A percentile compares a stretch with the other conserved stretches of the same genome.
Conservation (phyloP, 805 yeast species). For the Wickerhamiella alocasiicola region DNA sequence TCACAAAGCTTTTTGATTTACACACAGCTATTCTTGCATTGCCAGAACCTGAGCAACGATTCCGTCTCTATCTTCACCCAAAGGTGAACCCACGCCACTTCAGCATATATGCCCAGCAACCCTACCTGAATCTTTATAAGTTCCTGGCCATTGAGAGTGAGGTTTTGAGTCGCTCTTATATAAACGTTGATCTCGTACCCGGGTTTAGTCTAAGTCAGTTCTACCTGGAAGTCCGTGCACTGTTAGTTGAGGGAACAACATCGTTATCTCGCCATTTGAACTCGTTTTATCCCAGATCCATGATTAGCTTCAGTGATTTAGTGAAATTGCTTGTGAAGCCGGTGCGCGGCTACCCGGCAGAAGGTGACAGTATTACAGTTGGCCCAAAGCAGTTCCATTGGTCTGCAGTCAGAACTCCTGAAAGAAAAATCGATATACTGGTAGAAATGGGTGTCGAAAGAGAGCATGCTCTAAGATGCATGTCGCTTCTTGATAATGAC, state of each 20-base stretch:
- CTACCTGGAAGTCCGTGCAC: not conserved
- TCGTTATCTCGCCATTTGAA: not conserved
- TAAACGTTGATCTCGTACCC: not conserved
- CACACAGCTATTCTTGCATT: not conserved
- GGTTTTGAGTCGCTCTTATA: constrained; percentile 1
- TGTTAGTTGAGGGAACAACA: not conserved
- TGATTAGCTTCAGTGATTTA: not conserved
- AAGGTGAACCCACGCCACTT: not conserved
- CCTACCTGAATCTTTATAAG: not conserved
- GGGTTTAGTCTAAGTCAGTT: constrained; percentile 1
- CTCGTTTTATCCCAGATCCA: not conserved
- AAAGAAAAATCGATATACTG: not conserved
- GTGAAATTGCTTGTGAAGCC: not conserved
- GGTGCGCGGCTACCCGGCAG: not conserved
- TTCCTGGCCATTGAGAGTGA: not conserved
- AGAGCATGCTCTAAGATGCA: not conserved
- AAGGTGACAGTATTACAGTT: not conserved
- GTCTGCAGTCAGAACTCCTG: not conserved
- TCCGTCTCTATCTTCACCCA: constrained; percentile 1
- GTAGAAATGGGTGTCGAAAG: not conserved
- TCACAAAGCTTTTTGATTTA: not conserved
- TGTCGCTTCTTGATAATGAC: not conserved
- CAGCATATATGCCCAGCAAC: not conserved
- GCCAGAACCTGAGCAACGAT: not conserved
- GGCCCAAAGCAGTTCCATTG: not conserved